Evolutionary conservation across 2,329 filamentous ascomycete species (phyloP), one percentile per base, ranked within the genome.

Genomic region (Phoma sp.): DNA sequence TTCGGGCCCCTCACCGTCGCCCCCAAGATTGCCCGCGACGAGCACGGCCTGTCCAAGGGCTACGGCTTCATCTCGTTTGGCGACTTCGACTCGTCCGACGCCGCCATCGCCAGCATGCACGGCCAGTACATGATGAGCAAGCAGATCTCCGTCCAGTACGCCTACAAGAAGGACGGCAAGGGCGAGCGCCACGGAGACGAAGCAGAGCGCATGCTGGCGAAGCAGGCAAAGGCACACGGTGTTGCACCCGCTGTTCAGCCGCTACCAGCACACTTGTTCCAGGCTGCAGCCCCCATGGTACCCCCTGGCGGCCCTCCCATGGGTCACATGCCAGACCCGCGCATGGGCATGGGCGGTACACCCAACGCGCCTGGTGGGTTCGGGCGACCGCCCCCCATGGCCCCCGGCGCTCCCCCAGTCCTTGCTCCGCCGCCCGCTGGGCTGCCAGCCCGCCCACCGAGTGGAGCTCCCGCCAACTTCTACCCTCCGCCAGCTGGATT

Each of bases 81-180:
- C 73, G 90, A 91, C 71, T 99, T 99, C 73, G 95, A 98, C 71
- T 90, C 92, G 65, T 95, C 92, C 10, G 95, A 99, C 70, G 89
- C 91, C 58, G 93, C 95, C 34, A 91, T 96, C 59, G 84, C 87
- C 62, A 95, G 93, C 74, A 93, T 99, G 89, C 90, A 96, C 74
- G 92, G 92, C 45, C 93, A 98, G 78, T 98, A 95, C 76, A 86
- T 99, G 56, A 93, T 96, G 82, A 96, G 95, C 81, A 96, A 96
- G 79, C 91, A 96, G 76, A 89, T 98, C 66, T 91, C 90, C 2
- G 95, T 99, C 37, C 93, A 98, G 77, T 99, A 98, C 76, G 95
- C 95, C 32, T 98, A 96, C 84, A 99, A 99, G 83, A 98, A 98
- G 78, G 95, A 99, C 70, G 95, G 95, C 64, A 96, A 96, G 79